These are phyloP conservation scores for Aurifilum marmelostoma DNA, from an alignment of 2,329 filamentous ascomycete genomes.

Conservation along the genomic window DNA sequence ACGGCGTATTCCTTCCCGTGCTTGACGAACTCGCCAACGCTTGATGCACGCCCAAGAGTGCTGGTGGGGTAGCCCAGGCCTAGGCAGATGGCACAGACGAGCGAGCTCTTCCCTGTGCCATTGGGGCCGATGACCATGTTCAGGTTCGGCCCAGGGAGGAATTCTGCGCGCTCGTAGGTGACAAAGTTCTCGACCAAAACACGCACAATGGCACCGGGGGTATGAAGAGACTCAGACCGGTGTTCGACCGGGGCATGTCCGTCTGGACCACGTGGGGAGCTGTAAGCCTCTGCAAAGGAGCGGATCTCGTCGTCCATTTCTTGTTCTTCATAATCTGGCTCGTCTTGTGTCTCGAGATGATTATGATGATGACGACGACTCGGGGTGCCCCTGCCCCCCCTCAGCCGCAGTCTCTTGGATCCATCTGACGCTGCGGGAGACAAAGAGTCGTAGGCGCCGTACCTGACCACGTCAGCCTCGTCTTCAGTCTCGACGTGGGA, in stretches of 20 bases:
- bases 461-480: slow-evolving; percentile 36
- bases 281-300: slow-evolving; percentile 29
- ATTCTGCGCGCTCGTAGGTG: slow-evolving; percentile 91
- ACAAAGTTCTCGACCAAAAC: slow-evolving; percentile 89
- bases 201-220: slow-evolving; percentile 85
- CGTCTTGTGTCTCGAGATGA: slow-evolving; percentile 27
- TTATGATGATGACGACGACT: slow-evolving; percentile 24
- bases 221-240: slow-evolving; percentile 44
- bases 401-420: slow-evolving; percentile 43
- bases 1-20: slow-evolving; percentile 76
- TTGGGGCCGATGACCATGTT: slow-evolving; percentile 99
- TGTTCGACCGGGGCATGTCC: slow-evolving; percentile 24
- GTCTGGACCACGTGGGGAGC: slow-evolving; percentile 26
- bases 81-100: slow-evolving; percentile 95
- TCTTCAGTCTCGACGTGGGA: slow-evolving; percentile 45
- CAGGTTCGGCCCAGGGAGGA: slow-evolving; percentile 85
- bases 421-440: slow-evolving; percentile 36
- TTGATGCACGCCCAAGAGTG: slow-evolving; percentile 82
- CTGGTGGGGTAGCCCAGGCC: slow-evolving; percentile 84
- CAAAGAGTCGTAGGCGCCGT: slow-evolving; percentile 32
- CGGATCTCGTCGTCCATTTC: slow-evolving; percentile 30
- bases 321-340: slow-evolving; percentile 23
- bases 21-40: slow-evolving; percentile 90
- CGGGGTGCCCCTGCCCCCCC: slow-evolving; percentile 30
- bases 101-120: slow-evolving; percentile 94